Evolutionary conservation across 345 rosid genomes (phyloP).

Genomic region (Camelina laxa): DNA sequence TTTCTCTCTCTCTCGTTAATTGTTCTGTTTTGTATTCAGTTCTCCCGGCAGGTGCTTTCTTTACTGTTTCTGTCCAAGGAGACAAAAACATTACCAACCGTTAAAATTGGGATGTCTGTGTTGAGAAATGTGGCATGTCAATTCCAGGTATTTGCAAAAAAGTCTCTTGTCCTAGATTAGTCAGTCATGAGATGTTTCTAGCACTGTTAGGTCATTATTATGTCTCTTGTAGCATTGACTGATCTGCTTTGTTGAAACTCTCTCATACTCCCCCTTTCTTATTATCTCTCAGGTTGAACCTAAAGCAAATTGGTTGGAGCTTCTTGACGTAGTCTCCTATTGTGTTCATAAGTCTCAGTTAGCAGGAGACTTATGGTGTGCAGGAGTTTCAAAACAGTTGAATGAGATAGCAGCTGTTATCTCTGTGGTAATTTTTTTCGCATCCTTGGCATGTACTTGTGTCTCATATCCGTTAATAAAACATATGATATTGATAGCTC

Average conservation of each 20-base stretch:
- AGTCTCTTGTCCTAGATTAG: neutral
- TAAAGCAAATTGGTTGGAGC: constrained; percentile 5
- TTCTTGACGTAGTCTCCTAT: constrained; percentile 11
- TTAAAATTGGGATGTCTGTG: neutral
- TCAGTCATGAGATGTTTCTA: neutral
- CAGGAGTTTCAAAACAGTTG: constrained; percentile 11
- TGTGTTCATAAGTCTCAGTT: constrained; percentile 11
- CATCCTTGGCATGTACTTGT: neutral
- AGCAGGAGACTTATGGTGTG: constrained; percentile 1
- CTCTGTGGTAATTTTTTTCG: constrained; percentile 13
- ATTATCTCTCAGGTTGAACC: neutral
- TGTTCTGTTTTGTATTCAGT: constrained; percentile 2
- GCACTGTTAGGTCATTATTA: neutral
- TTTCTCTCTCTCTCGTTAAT: neutral
- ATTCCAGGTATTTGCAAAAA: neutral
- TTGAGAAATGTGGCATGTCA: constrained; percentile 14
- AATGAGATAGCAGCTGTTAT: neutral
- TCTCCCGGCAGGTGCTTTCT: constrained; percentile 6
- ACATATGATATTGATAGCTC: too few relatives aligned
- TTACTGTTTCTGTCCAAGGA: constrained; percentile 10
- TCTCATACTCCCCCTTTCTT: neutral
- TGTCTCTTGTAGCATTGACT: neutral
- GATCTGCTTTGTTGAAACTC: neutral
- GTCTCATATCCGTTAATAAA: neutral
- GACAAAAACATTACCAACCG: neutral